Conservation (phyloP, 352 stramenopile genomes). For the Phytophthora idaei region DNA sequence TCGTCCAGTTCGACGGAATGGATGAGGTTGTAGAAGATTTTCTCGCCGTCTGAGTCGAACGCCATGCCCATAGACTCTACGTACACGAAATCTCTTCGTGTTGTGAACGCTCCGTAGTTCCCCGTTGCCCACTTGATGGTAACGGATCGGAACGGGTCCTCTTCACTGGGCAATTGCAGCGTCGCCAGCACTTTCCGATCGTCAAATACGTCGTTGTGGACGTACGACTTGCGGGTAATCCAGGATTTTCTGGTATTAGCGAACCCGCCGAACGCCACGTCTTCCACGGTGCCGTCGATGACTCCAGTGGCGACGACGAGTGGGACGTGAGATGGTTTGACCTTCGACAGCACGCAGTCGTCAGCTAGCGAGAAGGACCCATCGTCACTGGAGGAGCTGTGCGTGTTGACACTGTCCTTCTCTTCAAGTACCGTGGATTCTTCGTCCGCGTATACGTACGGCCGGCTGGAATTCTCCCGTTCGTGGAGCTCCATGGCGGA, state of each 20-base stretch:
- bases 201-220: constrained; percentile 42
- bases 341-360: constrained; percentile 27
- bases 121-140: constrained; percentile 45
- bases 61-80: constrained; percentile 48
- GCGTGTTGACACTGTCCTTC: constrained; percentile 33
- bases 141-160: constrained; percentile 51
- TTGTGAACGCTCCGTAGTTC: constrained; percentile 35
- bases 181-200: constrained; percentile 43
- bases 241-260: constrained; percentile 31
- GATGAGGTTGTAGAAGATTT: constrained; percentile 48
- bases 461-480: constrained; percentile 22
- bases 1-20: constrained; percentile 44
- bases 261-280: constrained; percentile 39
- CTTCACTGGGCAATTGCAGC: constrained; percentile 34
- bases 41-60: constrained; percentile 39
- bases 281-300: constrained; percentile 46
- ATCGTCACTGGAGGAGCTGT: constrained; percentile 41
- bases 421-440: constrained; percentile 5
- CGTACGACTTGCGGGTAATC: constrained; percentile 39
- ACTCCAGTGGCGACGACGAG: constrained; percentile 38
- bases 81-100: constrained; percentile 42
- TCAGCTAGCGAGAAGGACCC: constrained; percentile 35
- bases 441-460: constrained; percentile 32
- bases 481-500: constrained; percentile 41
- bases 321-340: constrained; percentile 34